Evolutionary conservation across 176 grass and related monocot genomes (phyloP).

Genomic region (Aegilops bicornis): DNA sequence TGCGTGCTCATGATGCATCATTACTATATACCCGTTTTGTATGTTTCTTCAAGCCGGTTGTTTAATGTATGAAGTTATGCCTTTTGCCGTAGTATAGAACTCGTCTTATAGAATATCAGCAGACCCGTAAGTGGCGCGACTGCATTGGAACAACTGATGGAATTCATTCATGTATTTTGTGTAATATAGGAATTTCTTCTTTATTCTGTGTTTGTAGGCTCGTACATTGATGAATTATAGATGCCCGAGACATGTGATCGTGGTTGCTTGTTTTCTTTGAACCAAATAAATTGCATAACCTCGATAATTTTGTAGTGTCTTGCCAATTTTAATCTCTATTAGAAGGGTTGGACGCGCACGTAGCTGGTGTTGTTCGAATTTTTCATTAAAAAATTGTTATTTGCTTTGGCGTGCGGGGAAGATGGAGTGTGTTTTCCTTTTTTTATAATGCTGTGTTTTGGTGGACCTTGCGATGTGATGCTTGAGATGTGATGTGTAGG

Average conservation of each 20-base stretch:
- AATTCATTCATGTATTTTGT: constrained; percentile 31
- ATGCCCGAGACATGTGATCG: not conserved
- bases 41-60: not conserved
- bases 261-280: not conserved
- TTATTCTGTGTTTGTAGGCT: not conserved
- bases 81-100: constrained; percentile 19
- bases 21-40: constrained; percentile 4
- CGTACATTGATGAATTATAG: not conserved
- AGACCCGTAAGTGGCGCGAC: not conserved
- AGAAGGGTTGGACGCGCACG: too few relatives aligned
- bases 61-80: constrained; percentile 1
- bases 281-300: not conserved
- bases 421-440: too few relatives aligned
- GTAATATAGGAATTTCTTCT: not conserved
- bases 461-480: too few relatives aligned
- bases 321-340: not conserved
- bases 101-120: constrained; percentile 19
- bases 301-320: not conserved
- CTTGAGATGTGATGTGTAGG: too few relatives aligned
- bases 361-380: too few relatives aligned
- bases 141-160: not conserved
- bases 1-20: constrained; percentile 25
- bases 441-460: too few relatives aligned
- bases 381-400: too few relatives aligned
- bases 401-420: too few relatives aligned